phyloP scores from a whole-genome alignment of 2,329 filamentous ascomycete genomes.

The Colletotrichum graminicola region DNA sequence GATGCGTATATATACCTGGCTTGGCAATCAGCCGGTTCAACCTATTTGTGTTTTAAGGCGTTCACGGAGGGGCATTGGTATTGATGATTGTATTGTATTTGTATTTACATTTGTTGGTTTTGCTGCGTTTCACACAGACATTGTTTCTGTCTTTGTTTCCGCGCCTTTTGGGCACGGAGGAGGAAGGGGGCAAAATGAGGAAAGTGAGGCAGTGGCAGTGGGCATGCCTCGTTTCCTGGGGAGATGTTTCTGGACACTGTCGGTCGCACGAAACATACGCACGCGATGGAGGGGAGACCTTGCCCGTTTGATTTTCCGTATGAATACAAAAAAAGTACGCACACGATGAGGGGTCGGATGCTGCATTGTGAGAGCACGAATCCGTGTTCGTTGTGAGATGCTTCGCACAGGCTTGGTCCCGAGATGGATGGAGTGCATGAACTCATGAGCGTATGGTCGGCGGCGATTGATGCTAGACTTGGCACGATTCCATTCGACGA shows the following conservation, averaged over 20 bases:
- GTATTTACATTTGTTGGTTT: conserved; percentile 34
- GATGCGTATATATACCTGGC: conserved; percentile 40
- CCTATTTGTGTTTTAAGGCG: conserved; percentile 31
- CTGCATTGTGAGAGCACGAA: not conserved
- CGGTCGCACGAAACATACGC: not conserved
- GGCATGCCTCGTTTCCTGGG: conserved; percentile 18
- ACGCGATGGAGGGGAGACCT: conserved; percentile 17
- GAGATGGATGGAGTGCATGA: not conserved
- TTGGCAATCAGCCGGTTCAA: conserved; percentile 28
- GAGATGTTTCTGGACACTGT: conserved; percentile 19
- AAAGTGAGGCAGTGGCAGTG: conserved; percentile 13
- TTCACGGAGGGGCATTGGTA: conserved; percentile 31
- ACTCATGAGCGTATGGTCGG: not conserved
- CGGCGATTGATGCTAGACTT: not conserved
- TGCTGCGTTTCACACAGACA: conserved; percentile 21
- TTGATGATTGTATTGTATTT: conserved; percentile 37
- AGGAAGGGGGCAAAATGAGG: not conserved
- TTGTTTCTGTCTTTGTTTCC: conserved; percentile 19
- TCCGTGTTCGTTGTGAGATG: not conserved
- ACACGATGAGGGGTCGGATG: not conserved
- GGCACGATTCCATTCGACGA: not conserved
- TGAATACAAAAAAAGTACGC: conserved; percentile 36
- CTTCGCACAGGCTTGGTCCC: not conserved
- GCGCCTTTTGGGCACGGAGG: conserved; percentile 3
- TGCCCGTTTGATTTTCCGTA: conserved; percentile 29